Base-by-base conservation (phyloP, 495 filamentous ascomycete species). In the Glonium stellatum region DNA sequence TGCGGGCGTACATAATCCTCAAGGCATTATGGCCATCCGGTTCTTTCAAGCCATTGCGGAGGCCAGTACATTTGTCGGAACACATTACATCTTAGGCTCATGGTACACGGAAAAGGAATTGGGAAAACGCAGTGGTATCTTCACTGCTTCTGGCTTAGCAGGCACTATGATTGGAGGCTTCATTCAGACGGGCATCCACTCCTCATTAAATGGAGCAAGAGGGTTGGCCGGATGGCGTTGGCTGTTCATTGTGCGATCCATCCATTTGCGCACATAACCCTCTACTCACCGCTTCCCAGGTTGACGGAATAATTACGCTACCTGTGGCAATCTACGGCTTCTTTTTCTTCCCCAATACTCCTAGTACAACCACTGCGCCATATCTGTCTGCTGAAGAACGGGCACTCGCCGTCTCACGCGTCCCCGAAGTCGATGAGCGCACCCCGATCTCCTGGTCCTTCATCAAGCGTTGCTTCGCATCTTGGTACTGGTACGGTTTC, bases 1-100 rank as follows among this genome's bases (percentile, higher is more conserved):
- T 1, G 83, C 81, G 1, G 74, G 76, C 0, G 76, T 73, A 2
- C 75, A 76, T 5, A 73, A 70, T 1, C 78, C 79, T 0, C 70
- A 76, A 42, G 68, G 77, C n/a, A 81, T 88, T 61, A 84, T 83
- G 77, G 81, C 78, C 0, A 83, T 88, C 60, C 81, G 85, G 4
- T 87, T 88, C 75, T 84, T 88, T 65, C 79, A 83, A 64, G 85
- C 82, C n/a, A 66, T 85, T 10, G 75, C 76, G 36, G 84, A 88
- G 69, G 72, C 80, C 0, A 79, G 72, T 55, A 84, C 79, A 10
- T 87, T 86, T 49, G 78, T 81, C 5, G 84, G 85, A 15, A 85
- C 80, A 0, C 82, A 85, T 39, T 86, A 85, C 62, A 80, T 88
- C 65, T 72, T 87, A 1, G 84, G 84, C 1, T 78, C 78, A 0